A percentile compares a stretch with the other conserved stretches of the same genome.
Conservation (phyloP, 306 rosid species). For the Prunus kanzakura region DNA sequence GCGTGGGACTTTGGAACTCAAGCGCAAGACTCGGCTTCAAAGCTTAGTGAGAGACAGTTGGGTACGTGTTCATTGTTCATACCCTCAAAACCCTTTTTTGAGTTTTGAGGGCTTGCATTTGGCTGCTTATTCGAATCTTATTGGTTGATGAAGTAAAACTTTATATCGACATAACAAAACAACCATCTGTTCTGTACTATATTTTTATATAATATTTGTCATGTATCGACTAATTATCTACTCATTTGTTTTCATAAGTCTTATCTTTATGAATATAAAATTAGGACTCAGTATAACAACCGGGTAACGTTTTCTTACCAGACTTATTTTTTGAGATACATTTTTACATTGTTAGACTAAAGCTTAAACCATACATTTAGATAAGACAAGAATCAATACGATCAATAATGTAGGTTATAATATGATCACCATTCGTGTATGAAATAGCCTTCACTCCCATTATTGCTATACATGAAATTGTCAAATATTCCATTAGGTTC, state of each 20-base stretch:
- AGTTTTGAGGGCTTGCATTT: not conserved
- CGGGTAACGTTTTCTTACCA: too few relatives aligned
- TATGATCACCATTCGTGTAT: too few relatives aligned
- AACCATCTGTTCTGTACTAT: not conserved
- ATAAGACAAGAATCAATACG: too few relatives aligned
- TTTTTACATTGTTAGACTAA: too few relatives aligned
- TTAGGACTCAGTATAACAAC: too few relatives aligned
- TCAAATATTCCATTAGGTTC: too few relatives aligned
- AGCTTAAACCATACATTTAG: too few relatives aligned
- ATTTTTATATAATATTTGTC: not conserved
- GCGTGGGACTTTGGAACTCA: slow-evolving; percentile 35
- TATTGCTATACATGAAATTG: too few relatives aligned
- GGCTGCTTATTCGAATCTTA: not conserved
- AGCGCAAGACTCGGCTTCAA: slow-evolving; percentile 34
- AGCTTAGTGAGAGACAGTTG: not conserved
- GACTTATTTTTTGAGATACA: too few relatives aligned
- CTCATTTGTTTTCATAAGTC: not conserved
- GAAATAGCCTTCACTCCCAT: too few relatives aligned
- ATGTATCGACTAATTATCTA: not conserved
- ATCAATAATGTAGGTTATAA: too few relatives aligned
- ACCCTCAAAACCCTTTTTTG: not conserved
- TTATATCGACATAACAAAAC: not conserved
- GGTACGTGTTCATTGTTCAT: not conserved
- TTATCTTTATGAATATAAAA: too few relatives aligned
- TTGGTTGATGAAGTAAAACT: not conserved